These are phyloP conservation scores for Mortierella sp. DNA, from an alignment of 371 early-diverging fungal species.

Conservation along the genomic window DNA sequence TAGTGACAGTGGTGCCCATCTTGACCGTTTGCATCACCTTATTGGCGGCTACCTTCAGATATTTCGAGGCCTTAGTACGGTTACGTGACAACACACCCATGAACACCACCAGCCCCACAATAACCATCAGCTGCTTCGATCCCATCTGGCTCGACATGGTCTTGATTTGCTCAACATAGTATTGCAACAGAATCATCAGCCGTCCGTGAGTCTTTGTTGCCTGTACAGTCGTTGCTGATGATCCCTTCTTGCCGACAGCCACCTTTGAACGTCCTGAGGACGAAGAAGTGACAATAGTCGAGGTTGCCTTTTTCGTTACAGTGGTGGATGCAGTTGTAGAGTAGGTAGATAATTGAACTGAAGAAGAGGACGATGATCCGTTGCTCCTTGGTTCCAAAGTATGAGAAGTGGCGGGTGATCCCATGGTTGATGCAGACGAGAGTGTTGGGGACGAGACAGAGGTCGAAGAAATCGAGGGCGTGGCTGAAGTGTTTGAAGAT, in stretches of 20 bases:
- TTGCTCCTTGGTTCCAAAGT: conserved; percentile 14
- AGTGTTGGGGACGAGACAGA: conserved; percentile 26
- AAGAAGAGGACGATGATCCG: not conserved
- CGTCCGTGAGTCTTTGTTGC: conserved; percentile 22
- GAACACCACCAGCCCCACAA: conserved; percentile 46
- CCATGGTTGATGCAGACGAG: conserved; percentile 21
- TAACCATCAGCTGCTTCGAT: conserved; percentile 35
- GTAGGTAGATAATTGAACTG: not conserved
- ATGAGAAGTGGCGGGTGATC: conserved; percentile 3
- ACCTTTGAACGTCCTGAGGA: conserved; percentile 7
- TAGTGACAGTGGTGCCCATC: conserved; percentile 56
- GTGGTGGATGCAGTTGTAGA: not conserved
- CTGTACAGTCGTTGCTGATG: conserved; percentile 1
- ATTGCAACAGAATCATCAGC: conserved; percentile 27
- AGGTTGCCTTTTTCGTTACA: not conserved
- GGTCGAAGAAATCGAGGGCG: conserved; percentile 17
- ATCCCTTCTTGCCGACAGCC: conserved; percentile 15
- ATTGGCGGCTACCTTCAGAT: conserved; percentile 22
- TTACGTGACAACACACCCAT: conserved; percentile 38
- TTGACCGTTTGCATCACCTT: conserved; percentile 54
- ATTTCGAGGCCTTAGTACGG: conserved; percentile 23
- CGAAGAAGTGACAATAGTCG: not conserved
- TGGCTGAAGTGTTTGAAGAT: not conserved
- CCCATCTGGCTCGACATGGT: conserved; percentile 28
- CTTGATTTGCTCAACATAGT: conserved; percentile 32